Evolutionary conservation across 2,329 filamentous ascomycete genomes (phyloP), one percentile per base, ranked within the genome.

Genomic region (Kalmusia sp.): DNA sequence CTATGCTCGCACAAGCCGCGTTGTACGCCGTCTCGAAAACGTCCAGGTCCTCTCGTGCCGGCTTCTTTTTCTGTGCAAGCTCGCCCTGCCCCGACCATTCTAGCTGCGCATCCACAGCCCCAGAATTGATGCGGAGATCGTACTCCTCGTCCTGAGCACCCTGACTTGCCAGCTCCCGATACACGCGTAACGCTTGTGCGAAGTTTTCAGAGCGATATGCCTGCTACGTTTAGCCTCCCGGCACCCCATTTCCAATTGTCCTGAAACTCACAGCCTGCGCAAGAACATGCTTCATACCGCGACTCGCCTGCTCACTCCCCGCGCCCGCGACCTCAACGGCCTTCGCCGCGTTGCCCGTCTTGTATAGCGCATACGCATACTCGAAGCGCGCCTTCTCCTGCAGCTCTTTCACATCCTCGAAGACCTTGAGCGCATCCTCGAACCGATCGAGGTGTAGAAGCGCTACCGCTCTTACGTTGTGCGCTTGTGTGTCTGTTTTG

Each of bases 1-100:
- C 88, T 63, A 95, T 87, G 70, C 84, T 86, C 17, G 82, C 82
- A 70, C 90, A 93, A 7, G 90, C 91, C 21, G 86, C 83, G 72
- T 96, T 96, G 76, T 91, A 96, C 9, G 89, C 87, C 22, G 89
- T 87, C 77, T 95, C 91, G 63, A 95, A 95, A 2, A 87, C 84
- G 57, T 92, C 89, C 22, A 89, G 75, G 63, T 90, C 85, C 55
- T 87, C 85, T 53, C 82, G 77, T 6, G 76, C 76, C 7, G 82
- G 78, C 66, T 84, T 84, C 71, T 84, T 83, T 60, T 80, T 82
- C 53, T 77, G 75, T 31, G 80, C 79, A 30, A 80, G 68, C 52
- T 82, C 74, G 15, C 81, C 82, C 43, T 79, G 77, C 3, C 85
- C 86, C 44, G 83, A 77, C 89, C 89, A 93, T 58, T 87, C 82